Evolutionary conservation across 805 yeast genomes (phyloP).

Genomic region (Jamesozyma rosinii): DNA sequence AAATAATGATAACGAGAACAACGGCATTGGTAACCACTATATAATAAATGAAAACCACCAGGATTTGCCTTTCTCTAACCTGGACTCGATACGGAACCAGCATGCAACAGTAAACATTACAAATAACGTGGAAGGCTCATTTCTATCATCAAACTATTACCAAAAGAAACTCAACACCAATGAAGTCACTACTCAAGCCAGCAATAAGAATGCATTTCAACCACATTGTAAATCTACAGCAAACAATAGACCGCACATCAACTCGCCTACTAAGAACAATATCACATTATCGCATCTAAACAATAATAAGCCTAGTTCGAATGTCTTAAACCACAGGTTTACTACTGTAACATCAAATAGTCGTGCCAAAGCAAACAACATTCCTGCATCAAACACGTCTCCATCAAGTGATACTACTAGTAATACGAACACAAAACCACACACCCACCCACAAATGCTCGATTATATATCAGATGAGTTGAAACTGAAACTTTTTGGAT

Average conservation of each 20-base stretch:
- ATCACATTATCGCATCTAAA: not conserved
- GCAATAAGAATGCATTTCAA: not conserved
- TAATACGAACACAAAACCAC: not conserved
- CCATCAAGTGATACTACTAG: not conserved
- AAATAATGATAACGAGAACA: not conserved
- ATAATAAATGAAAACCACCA: not conserved
- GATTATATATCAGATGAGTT: constrained; percentile 25
- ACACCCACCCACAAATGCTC: constrained; percentile 12
- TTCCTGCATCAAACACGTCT: not conserved
- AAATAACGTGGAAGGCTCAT: not conserved
- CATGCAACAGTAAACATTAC: not conserved
- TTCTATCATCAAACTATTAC: not conserved
- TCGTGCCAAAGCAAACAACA: too few relatives aligned
- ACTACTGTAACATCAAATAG: too few relatives aligned
- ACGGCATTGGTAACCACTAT: not conserved
- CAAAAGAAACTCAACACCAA: not conserved
- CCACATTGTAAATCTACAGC: not conserved
- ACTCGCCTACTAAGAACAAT: not conserved
- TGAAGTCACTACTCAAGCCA: not conserved
- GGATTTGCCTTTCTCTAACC: not conserved
- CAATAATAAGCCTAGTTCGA: not conserved
- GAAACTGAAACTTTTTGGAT: constrained; percentile 23
- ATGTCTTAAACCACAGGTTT: not conserved
- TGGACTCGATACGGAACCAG: not conserved
- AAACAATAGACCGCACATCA: not conserved